These are phyloP conservation scores for Verticillium tricorpus DNA, from an alignment of 2,329 filamentous ascomycete species.

Conservation along the genomic window DNA sequence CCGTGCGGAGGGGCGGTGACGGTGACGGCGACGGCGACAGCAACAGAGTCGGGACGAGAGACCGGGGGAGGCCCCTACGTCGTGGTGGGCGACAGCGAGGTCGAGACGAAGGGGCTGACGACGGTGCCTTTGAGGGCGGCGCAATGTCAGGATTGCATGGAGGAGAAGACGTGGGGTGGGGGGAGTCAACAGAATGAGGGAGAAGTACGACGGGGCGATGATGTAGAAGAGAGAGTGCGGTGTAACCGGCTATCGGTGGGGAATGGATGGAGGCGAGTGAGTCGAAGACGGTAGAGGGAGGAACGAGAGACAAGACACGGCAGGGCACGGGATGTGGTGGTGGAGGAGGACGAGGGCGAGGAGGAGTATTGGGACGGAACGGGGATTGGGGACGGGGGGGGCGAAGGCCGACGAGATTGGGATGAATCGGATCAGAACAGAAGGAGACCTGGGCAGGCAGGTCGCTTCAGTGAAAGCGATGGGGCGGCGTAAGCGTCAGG, in stretches of 20 bases:
- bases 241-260: background rate
- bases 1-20: background rate
- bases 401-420: background rate
- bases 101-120: background rate
- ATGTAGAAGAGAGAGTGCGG: background rate
- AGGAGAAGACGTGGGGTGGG: background rate
- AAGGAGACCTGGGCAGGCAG: background rate
- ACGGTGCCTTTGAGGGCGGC: background rate
- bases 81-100: background rate
- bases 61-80: background rate
- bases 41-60: background rate
- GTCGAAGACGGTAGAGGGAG: background rate
- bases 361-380: background rate
- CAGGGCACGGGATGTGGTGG: background rate
- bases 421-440: background rate
- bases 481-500: background rate
- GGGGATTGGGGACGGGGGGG: background rate
- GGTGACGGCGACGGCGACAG: background rate
- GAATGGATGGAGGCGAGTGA: background rate
- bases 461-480: background rate
- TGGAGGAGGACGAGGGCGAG: background rate
- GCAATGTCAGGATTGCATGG: constrained; percentile 1
- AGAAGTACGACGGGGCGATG: background rate
- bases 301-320: constrained; percentile 1
- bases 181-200: background rate